Evolutionary conservation across 2,329 filamentous ascomycete species (phyloP).

Genomic region (Penicillium hordei): DNA sequence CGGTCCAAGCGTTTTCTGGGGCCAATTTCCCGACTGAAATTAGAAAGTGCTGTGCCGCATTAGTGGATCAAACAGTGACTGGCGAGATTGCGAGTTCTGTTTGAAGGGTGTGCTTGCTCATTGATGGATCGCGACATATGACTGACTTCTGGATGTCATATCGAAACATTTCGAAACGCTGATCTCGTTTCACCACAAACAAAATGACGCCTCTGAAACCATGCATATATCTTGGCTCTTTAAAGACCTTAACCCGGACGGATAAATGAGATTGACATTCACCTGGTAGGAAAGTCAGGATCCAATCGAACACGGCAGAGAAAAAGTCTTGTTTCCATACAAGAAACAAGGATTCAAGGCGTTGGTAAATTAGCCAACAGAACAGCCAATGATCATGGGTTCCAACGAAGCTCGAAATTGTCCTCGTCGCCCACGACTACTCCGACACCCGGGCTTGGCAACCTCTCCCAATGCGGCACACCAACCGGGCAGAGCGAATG

Average conservation of each 20-base stretch:
- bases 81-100: background rate
- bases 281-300: background rate
- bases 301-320: background rate
- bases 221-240: background rate
- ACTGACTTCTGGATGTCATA: background rate
- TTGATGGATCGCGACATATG: background rate
- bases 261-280: background rate
- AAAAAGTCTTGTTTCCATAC: background rate
- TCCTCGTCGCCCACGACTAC: background rate
- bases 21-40: background rate
- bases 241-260: background rate
- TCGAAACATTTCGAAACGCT: background rate
- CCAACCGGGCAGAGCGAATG: background rate
- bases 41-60: background rate
- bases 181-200: background rate
- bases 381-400: background rate
- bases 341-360: background rate
- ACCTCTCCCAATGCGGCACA: background rate
- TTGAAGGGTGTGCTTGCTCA: background rate
- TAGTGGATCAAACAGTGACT: background rate
- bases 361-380: background rate
- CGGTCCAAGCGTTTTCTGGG: conserved; percentile 4
- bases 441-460: conserved; percentile 6
- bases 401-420: background rate
- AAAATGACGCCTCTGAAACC: background rate